These are phyloP conservation scores for Trichoderma sp. DNA, from an alignment of 2,329 filamentous ascomycete genomes.

Conservation along the genomic window DNA sequence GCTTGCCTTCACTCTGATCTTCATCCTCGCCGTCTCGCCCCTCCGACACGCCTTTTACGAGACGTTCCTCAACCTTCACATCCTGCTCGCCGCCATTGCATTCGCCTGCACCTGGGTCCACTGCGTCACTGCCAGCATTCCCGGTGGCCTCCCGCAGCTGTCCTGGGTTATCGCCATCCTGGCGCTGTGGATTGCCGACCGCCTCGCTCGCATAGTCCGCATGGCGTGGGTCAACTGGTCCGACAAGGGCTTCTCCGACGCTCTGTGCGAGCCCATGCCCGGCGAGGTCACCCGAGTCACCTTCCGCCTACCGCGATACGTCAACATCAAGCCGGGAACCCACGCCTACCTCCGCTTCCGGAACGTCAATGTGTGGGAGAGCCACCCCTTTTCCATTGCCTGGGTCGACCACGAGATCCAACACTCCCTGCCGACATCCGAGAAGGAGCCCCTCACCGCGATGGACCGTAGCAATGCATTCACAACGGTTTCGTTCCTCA, in stretches of 20 bases:
- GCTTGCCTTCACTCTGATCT: constrained; percentile 60
- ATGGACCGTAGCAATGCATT: constrained; percentile 42
- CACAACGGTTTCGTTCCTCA: constrained; percentile 72
- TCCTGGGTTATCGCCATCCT: constrained; percentile 73
- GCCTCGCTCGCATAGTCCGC: constrained; percentile 59
- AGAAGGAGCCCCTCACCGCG: constrained; percentile 40
- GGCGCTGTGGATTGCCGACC: constrained; percentile 73
- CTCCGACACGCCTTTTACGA: constrained; percentile 95
- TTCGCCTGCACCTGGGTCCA: constrained; percentile 78
- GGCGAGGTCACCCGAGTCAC: constrained; percentile 70
- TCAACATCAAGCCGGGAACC: constrained; percentile 65
- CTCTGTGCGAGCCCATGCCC: constrained; percentile 64
- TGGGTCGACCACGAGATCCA: constrained; percentile 61
- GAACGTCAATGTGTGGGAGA: constrained; percentile 65
- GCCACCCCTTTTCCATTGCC: constrained; percentile 75
- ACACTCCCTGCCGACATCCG: constrained; percentile 39
- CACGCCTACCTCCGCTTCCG: constrained; percentile 73
- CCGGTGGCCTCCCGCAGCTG: constrained; percentile 66
- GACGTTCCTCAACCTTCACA: constrained; percentile 86
- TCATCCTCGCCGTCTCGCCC: constrained; percentile 71
- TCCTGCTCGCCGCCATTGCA: constrained; percentile 65
- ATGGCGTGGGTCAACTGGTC: constrained; percentile 67
- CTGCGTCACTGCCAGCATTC: constrained; percentile 61
- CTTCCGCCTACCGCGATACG: constrained; percentile 63
- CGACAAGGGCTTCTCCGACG: constrained; percentile 57